A percentile compares a stretch with the other conserved stretches of the same genome.
phyloP scores from a whole-genome alignment of 2,329 filamentous ascomycete genomes.

The Didymella keratinophila region DNA sequence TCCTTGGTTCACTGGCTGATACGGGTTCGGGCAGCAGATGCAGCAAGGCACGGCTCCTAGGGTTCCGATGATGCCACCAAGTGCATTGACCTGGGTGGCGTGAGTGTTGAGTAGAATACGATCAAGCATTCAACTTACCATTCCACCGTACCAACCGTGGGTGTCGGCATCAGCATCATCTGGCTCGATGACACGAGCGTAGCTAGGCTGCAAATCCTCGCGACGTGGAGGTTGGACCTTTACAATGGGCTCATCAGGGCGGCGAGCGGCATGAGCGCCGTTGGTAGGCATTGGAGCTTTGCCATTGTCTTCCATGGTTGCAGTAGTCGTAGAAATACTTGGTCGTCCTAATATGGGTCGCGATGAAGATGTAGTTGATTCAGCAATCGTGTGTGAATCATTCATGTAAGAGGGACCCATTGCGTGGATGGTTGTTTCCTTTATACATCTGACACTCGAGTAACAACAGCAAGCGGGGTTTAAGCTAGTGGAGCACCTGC shows the following conservation, averaged over 20 bases:
- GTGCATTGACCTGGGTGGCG: slow-evolving; percentile 65
- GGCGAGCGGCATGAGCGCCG: slow-evolving; percentile 18
- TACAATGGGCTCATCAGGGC: slow-evolving; percentile 48
- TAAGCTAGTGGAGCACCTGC: slow-evolving; percentile 9
- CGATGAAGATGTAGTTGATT: slow-evolving; percentile 38
- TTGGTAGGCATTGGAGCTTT: slow-evolving; percentile 46
- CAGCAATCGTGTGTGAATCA: slow-evolving; percentile 24
- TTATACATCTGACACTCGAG: slow-evolving; percentile 31
- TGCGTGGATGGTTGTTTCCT: slow-evolving; percentile 17
- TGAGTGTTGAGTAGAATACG: slow-evolving; percentile 8
- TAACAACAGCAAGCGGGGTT: slow-evolving; percentile 28
- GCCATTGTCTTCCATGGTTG: slow-evolving; percentile 48
- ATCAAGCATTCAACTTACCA: slow-evolving; percentile 55
- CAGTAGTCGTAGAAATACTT: slow-evolving; percentile 21
- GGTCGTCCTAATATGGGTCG: slow-evolving; percentile 30
- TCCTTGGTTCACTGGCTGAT: slow-evolving; percentile 89
- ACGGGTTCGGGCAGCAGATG: slow-evolving; percentile 91
- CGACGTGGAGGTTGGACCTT: slow-evolving; percentile 79
- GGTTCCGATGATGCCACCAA: slow-evolving; percentile 79
- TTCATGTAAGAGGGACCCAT: slow-evolving; percentile 22
- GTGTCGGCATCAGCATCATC: slow-evolving; percentile 71
- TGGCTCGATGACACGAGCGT: slow-evolving; percentile 71
- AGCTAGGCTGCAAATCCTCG: slow-evolving; percentile 85
- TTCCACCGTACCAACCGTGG: slow-evolving; percentile 87
- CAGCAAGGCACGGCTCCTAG: slow-evolving; percentile 91